These are phyloP conservation scores for Globisporangium irregulare DNA, from an alignment of 352 stramenopile genomes.

Conservation along the genomic window DNA sequence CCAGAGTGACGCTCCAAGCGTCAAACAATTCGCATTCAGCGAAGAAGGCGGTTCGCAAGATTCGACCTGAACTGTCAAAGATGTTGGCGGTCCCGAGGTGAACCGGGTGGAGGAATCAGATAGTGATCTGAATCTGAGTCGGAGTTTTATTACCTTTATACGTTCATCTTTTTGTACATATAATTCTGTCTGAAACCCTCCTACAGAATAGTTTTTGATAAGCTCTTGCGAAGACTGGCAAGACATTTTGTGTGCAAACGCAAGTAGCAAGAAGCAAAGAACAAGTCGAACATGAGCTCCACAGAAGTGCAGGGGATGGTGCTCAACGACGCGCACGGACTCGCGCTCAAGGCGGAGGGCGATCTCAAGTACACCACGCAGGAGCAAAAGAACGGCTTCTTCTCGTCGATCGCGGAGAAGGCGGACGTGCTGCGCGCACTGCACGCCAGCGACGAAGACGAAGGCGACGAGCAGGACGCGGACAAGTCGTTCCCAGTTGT, in stretches of 20 bases:
- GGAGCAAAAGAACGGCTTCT: constrained; percentile 70
- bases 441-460: constrained; percentile 26
- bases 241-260: background rate
- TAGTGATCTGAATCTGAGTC: background rate
- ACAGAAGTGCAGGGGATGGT: constrained; percentile 52
- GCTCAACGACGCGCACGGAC: constrained; percentile 72
- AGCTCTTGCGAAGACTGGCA: background rate
- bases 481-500: constrained; percentile 37
- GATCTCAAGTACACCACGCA: constrained; percentile 48
- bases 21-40: constrained; percentile 7
- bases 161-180: too few relatives aligned
- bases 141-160: too few relatives aligned
- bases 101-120: background rate
- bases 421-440: constrained; percentile 50
- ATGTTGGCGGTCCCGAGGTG: background rate
- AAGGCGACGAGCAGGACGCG: constrained; percentile 21
- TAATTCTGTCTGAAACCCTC: background rate
- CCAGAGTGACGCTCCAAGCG: background rate
- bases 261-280: background rate
- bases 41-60: constrained; percentile 12
- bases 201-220: background rate
- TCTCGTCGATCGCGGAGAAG: constrained; percentile 66
- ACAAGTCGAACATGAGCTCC: constrained; percentile 29
- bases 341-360: constrained; percentile 64
- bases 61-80: constrained; percentile 1